Percentiles rank a stretch among this genome's conserved stretches.
Evolutionary conservation across 768 basidiomycete species (phyloP).

Genomic region (Coprinopsis marcescibilis): DNA sequence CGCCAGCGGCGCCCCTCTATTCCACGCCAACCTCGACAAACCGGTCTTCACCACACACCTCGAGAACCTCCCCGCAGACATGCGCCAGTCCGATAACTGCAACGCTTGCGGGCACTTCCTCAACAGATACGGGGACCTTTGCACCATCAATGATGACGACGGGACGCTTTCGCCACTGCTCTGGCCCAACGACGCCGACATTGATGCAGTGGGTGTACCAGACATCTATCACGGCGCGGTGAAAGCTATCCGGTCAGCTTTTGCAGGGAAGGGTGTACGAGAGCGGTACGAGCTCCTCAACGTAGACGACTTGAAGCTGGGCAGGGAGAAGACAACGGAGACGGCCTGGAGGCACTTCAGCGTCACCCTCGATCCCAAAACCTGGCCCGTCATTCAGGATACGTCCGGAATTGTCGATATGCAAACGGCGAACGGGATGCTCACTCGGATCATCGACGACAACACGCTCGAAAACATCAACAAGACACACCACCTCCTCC

Average conservation of each 20-base stretch:
- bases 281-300: not conserved
- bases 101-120: not conserved
- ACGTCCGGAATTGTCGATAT: not conserved
- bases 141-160: constrained; percentile 1
- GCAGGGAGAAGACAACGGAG: not conserved
- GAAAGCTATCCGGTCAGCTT: not conserved
- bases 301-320: not conserved
- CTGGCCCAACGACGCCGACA: not conserved
- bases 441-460: not conserved
- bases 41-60: not conserved
- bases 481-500: constrained; percentile 1
- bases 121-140: constrained; percentile 1
- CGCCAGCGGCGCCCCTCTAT: too few relatives aligned
- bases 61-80: not conserved
- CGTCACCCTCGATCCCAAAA: not conserved
- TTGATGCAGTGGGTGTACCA: not conserved
- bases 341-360: constrained; percentile 2
- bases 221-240: not conserved
- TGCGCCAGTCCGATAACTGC: not conserved
- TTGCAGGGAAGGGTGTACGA: not conserved
- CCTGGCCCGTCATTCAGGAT: not conserved
- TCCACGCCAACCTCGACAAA: not conserved
- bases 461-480: constrained; percentile 2
- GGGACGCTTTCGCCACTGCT: constrained; percentile 1
- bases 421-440: not conserved